These are phyloP conservation scores for Kazachstania sp. DNA, from an alignment of 1,139 yeast genomes.

Conservation along the genomic window DNA sequence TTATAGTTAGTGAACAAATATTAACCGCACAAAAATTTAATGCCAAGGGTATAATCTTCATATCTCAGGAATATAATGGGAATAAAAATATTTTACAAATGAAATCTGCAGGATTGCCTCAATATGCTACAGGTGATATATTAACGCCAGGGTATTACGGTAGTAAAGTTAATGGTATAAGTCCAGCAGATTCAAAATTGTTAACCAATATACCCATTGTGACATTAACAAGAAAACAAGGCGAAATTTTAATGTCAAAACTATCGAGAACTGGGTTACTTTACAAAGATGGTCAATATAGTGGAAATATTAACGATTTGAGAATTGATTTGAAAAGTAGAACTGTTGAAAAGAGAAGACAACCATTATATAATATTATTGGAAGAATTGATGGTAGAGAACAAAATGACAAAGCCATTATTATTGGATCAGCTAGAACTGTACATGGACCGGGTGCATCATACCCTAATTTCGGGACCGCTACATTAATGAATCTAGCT, in stretches of 20 bases:
- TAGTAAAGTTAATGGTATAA: conserved; percentile 29
- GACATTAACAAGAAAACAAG: conserved; percentile 71
- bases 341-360: conserved; percentile 49
- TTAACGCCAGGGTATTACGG: conserved; percentile 72
- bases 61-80: conserved; percentile 24
- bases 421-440: conserved; percentile 82
- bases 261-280: conserved; percentile 32
- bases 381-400: conserved; percentile 78
- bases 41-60: conserved; percentile 47
- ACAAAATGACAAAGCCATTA: conserved; percentile 62
- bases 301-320: conserved; percentile 31
- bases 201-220: conserved; percentile 68
- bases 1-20: conserved; percentile 44
- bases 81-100: conserved; percentile 46
- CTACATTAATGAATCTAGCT: conserved; percentile 61
- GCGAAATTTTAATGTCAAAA: conserved; percentile 40
- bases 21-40: conserved; percentile 44
- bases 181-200: conserved; percentile 42
- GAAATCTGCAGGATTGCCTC: conserved; percentile 56
- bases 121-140: conserved; percentile 69
- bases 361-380: conserved; percentile 68
- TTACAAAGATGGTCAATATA: conserved; percentile 33
- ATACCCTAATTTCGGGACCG: conserved; percentile 69
- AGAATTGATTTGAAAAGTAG: conserved; percentile 36
- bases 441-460: conserved; percentile 69